A percentile compares a stretch with the other conserved stretches of the same genome.
Evolutionary conservation across 2,329 filamentous ascomycete genomes (phyloP).

Genomic region (Monosporascus cannonballus): DNA sequence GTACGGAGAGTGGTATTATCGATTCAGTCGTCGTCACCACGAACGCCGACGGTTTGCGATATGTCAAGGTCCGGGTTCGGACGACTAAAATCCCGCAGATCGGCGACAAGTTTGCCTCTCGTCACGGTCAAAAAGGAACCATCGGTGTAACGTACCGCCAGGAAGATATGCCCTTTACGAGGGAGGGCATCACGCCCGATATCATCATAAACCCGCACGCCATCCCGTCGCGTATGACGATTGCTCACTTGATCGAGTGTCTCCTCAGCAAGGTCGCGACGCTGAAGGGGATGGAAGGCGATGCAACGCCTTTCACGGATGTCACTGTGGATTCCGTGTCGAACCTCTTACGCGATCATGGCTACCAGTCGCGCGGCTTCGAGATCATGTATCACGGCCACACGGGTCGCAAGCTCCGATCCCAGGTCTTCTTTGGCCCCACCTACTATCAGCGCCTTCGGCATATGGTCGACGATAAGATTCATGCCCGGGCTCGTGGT

Average conservation of each 20-base stretch:
- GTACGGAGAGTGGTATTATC: conserved; percentile 94
- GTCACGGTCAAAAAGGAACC: conserved; percentile 98
- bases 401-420: conserved; percentile 86
- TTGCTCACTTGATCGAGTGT: conserved; percentile 99
- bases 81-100: conserved; percentile 98
- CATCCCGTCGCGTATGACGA: conserved; percentile 99
- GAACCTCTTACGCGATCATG: conserved; percentile 75
- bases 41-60: conserved; percentile 87
- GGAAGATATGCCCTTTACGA: conserved; percentile 97
- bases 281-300: conserved; percentile 89
- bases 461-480: conserved; percentile 99
- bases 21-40: conserved; percentile 92
- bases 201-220: conserved; percentile 99
- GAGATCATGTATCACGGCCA: conserved; percentile 99
- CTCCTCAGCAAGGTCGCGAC: conserved; percentile 93
- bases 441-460: conserved; percentile 98
- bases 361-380: conserved; percentile 95
- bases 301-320: conserved; percentile 96
- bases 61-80: conserved; percentile 94
- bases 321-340: conserved; percentile 95
- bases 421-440: conserved; percentile 93
- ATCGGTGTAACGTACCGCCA: conserved; percentile 97
- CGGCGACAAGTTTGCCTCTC: conserved; percentile 97
- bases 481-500: conserved; percentile 95
- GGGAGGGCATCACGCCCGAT: conserved; percentile 86